These are phyloP conservation scores for Pyricularia sp. DNA, from an alignment of 2,329 filamentous ascomycete genomes.

Conservation along the genomic window DNA sequence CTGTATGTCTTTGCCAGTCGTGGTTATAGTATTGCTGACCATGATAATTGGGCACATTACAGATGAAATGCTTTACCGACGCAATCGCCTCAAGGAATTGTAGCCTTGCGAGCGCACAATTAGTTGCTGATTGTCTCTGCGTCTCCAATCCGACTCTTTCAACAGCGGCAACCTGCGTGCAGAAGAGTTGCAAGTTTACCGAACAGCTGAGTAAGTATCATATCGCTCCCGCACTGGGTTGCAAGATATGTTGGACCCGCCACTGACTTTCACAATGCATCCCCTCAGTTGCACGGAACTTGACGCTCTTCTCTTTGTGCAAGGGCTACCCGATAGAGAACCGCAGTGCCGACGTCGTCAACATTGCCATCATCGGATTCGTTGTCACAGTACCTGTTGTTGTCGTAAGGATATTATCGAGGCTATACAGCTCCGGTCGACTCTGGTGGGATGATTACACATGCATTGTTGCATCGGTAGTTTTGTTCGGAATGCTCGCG, in stretches of 20 bases:
- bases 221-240: not conserved
- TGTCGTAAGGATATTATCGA: not conserved
- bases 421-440: not conserved
- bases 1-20: not conserved
- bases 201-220: not conserved
- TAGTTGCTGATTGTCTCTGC: not conserved
- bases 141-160: not conserved
- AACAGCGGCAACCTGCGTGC: not conserved
- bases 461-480: not conserved
- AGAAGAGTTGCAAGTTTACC: not conserved
- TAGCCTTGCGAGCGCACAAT: not conserved
- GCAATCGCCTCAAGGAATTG: not conserved
- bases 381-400: constrained; percentile 1
- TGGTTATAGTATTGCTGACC: not conserved
- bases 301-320: not conserved
- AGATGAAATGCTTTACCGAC: not conserved
- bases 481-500: not conserved
- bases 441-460: constrained; percentile 3
- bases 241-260: not conserved
- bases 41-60: not conserved
- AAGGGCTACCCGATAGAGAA: not conserved
- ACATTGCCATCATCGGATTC: constrained; percentile 4
- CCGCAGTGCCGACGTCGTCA: not conserved
- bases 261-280: not conserved
- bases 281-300: not conserved